phyloP scores from a whole-genome alignment of 78 protist species.

The Protostelium mycophagum region DNA sequence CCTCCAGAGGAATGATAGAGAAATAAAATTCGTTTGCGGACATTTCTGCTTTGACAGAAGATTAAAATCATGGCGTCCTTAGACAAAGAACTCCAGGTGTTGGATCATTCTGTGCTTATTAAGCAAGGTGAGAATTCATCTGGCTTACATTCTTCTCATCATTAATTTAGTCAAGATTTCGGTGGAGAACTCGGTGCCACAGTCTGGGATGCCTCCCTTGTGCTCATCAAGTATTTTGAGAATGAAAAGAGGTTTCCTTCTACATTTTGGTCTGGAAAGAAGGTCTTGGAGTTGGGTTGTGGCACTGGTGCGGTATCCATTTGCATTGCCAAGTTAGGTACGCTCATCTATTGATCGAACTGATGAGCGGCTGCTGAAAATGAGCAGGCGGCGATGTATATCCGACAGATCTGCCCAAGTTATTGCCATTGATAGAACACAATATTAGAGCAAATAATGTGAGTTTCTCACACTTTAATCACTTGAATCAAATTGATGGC shows the following conservation, averaged over 20 bases:
- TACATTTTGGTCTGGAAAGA: not conserved
- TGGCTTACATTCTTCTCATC: too few relatives aligned
- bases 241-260: not conserved
- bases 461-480: not conserved
- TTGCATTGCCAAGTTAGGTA: not conserved
- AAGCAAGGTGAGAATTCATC: too few relatives aligned
- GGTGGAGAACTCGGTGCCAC: conserved; percentile 9
- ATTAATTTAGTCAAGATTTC: too few relatives aligned
- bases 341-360: not conserved
- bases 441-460: not conserved
- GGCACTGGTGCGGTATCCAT: conserved; percentile 6
- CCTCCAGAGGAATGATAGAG: too few relatives aligned
- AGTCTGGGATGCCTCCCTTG: conserved; percentile 9
- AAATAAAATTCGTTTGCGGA: too few relatives aligned
- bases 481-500: too few relatives aligned
- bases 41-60: too few relatives aligned
- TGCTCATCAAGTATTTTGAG: conserved; percentile 5
- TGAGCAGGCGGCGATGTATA: not conserved
- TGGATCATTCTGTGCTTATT: too few relatives aligned
- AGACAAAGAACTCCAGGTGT: too few relatives aligned
- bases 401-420: not conserved
- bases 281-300: not conserved
- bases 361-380: too few relatives aligned
- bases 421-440: not conserved
- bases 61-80: too few relatives aligned